phyloP scores from a whole-genome alignment of 2,329 filamentous ascomycete genomes.

The Phyllachora maydis region DNA sequence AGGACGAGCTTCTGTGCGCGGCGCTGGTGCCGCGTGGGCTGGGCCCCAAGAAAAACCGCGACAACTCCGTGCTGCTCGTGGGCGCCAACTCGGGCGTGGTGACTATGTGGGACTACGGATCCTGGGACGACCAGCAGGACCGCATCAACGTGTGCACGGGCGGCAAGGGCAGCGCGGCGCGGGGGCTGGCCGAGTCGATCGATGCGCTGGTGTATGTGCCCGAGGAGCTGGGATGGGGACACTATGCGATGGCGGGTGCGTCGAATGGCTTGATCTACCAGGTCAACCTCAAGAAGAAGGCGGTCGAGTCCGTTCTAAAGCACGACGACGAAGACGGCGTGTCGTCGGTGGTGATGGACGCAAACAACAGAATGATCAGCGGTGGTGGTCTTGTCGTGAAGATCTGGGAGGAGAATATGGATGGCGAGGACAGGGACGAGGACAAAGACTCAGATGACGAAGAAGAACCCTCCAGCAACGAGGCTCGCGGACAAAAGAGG shows the following conservation, averaged over 20 bases:
- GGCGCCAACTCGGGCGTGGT: conserved; percentile 61
- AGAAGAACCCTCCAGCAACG: too few relatives aligned
- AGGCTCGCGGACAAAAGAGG: too few relatives aligned
- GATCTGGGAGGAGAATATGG: conserved; percentile 61
- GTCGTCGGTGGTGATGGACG: conserved; percentile 64
- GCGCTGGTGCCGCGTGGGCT: conserved; percentile 53
- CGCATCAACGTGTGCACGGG: conserved; percentile 55
- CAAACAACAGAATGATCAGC: conserved; percentile 68
- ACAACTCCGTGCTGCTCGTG: conserved; percentile 58
- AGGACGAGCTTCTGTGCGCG: conserved; percentile 75
- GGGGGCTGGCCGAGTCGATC: conserved; percentile 49
- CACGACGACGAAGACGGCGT: conserved; percentile 85
- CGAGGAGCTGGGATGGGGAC: conserved; percentile 43
- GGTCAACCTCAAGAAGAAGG: conserved; percentile 53
- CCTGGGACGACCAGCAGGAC: conserved; percentile 91
- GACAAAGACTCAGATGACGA: too few relatives aligned
- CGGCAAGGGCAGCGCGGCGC: conserved; percentile 11
- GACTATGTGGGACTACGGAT: conserved; percentile 83
- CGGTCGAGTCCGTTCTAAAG: conserved; percentile 44
- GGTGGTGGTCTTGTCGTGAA: conserved; percentile 75
- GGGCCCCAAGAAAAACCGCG: conserved; percentile 40
- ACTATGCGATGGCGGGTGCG: conserved; percentile 59
- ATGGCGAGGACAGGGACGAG: conserved; percentile 19
- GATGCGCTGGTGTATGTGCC: conserved; percentile 61
- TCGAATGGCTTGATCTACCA: conserved; percentile 65